Conservation (phyloP, 2,329 filamentous ascomycete species). For the Moelleriella libera region DNA sequence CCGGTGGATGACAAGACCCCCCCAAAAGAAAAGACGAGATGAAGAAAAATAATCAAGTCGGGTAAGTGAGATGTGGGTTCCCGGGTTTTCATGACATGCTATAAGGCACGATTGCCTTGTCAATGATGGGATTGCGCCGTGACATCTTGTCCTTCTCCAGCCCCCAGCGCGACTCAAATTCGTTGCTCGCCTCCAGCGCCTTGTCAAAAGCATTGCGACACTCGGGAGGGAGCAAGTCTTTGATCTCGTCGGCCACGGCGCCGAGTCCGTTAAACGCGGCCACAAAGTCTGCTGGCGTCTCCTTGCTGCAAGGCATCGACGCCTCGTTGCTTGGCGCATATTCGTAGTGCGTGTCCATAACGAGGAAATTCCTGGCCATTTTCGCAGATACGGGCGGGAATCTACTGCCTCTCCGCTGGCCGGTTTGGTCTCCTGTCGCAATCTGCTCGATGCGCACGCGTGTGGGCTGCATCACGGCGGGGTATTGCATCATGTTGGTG, state of each 20-base stretch:
- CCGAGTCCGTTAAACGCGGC: constrained; percentile 45
- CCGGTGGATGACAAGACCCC: background rate
- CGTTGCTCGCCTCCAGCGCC: constrained; percentile 47
- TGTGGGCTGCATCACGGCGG: constrained; percentile 77
- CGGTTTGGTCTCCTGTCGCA: constrained; percentile 22
- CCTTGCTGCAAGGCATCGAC: constrained; percentile 27
- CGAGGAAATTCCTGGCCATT: constrained; percentile 40
- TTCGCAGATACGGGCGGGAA: constrained; percentile 35
- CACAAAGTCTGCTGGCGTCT: constrained; percentile 30
- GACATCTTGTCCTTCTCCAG: constrained; percentile 46
- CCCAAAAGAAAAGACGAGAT: background rate
- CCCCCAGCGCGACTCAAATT: constrained; percentile 65
- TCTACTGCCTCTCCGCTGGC: constrained; percentile 14
- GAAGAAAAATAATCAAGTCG: background rate
- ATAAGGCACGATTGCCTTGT: constrained; percentile 50
- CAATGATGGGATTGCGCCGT: constrained; percentile 39
- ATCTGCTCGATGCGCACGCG: constrained; percentile 72
- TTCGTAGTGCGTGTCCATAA: constrained; percentile 41
- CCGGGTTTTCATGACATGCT: constrained; percentile 19
- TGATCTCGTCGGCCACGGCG: constrained; percentile 50
- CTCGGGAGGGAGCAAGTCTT: constrained; percentile 50
- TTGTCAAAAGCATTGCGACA: constrained; percentile 61
- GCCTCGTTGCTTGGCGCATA: constrained; percentile 32
- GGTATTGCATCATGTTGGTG: constrained; percentile 84
- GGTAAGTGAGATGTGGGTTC: background rate